Percentiles rank a stretch among this genome's conserved stretches.
Conservation (phyloP, 345 rosid genomes). For the Odontarrhena argentea region DNA sequence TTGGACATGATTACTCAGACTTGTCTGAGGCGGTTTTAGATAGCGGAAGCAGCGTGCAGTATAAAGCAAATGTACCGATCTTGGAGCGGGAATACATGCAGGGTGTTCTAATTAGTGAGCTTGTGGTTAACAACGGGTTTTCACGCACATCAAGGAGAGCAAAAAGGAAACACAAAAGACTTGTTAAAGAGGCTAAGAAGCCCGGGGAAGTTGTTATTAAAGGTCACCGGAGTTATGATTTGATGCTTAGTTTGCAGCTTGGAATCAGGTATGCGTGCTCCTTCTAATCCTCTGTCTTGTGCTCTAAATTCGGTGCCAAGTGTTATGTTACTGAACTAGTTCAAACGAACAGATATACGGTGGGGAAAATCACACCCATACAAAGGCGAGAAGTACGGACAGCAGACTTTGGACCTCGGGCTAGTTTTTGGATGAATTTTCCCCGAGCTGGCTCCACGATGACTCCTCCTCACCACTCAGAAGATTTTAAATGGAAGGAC, state of each 20-base stretch:
- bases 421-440: conserved; percentile 98
- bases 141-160: conserved; percentile 76
- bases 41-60: conserved; percentile 46
- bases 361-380: conserved; percentile 96
- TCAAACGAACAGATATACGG: conserved; percentile 70
- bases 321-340: conserved; percentile 30
- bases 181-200: conserved; percentile 79
- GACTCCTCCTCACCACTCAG: conserved; percentile 93
- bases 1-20: conserved; percentile 74
- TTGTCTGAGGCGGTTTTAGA: conserved; percentile 52
- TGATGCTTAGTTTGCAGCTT: conserved; percentile 95
- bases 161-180: conserved; percentile 64
- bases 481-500: conserved; percentile 97
- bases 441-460: conserved; percentile 87
- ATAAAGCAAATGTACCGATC: conserved; percentile 53
- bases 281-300: conserved; percentile 19
- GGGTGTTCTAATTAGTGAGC: conserved; percentile 91
- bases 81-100: conserved; percentile 97
- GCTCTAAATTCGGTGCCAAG: background rate
- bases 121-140: conserved; percentile 70
- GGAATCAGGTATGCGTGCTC: conserved; percentile 77
- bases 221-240: conserved; percentile 97
- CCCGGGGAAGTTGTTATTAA: conserved; percentile 94
- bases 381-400: conserved; percentile 85
- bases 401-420: conserved; percentile 88